Evolutionary conservation across 495 filamentous ascomycete species (phyloP), one percentile per base, ranked within the genome.

Genomic region (Ascodesmis nigricans): DNA sequence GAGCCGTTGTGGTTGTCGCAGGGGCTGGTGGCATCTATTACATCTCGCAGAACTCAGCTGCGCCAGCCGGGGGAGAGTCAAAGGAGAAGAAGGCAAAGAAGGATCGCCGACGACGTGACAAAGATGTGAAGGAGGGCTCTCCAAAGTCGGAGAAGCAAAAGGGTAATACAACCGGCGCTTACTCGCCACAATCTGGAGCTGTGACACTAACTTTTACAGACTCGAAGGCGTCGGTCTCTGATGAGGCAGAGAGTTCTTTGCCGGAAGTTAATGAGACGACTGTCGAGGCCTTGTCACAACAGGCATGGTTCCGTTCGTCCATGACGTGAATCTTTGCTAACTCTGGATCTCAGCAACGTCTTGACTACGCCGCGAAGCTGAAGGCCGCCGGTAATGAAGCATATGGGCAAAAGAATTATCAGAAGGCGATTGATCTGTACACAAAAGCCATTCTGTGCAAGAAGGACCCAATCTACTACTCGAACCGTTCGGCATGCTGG

Each of bases 371-470:
- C 19, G 69, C 68, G 31, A 87, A 84, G 60, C 63, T 99, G 34
- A 99, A 99, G 63, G 75, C 73, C 35, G 78, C 78, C 29, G 87
- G 87, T 44, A 99, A 99, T 63, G 90, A 83, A 59, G 84, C 87
- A 5, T 99, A 93, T 53, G 78, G 78, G 20, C 65, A 64, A 28
- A 93, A 93, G 59, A 77, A 91, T 44, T 93, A 91, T 54, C 67
- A 75, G 49, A 67, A 66, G 40, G 87, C 87, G 31, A 99, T 95
- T 47, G 75, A 82, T 0, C 66, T 99, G 22, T 99, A 99, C 55
- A 73, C 78, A 33, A 77, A 87, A 59, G 87, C 87, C 17, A 87
- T 99, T 44, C 56, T 95, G 21, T 99, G 87, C 75, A 91, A 80
- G 61, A 73, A 81, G 23, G 90, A 99, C 51, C 80, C 87, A 2